These are phyloP conservation scores for Skeletonema marinoi DNA, from an alignment of 108 stramenopile species.

Conservation along the genomic window DNA sequence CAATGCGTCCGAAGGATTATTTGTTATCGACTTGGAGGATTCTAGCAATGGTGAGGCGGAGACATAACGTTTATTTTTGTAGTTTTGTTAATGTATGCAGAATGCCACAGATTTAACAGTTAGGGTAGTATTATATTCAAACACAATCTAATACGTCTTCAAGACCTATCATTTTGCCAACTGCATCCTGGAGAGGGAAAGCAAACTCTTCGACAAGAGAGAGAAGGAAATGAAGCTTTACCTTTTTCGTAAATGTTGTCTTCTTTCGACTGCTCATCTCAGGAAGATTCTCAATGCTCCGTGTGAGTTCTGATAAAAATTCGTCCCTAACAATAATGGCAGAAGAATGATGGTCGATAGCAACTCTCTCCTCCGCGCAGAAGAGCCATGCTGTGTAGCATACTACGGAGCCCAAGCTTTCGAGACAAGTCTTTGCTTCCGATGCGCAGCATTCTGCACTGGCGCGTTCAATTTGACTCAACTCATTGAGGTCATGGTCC, in stretches of 20 bases:
- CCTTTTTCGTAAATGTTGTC: slow-evolving; percentile 15
- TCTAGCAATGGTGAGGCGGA: neutral
- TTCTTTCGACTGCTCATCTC: slow-evolving; percentile 21
- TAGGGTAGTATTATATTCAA: neutral
- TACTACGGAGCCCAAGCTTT: slow-evolving; percentile 27
- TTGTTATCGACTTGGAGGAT: slow-evolving; percentile 68
- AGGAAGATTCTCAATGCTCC: slow-evolving; percentile 27
- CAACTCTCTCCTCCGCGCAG: slow-evolving; percentile 28
- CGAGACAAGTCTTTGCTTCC: slow-evolving; percentile 38
- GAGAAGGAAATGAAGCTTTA: slow-evolving; percentile 18
- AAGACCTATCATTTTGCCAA: slow-evolving; percentile 24
- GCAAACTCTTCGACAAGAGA: slow-evolving; percentile 40
- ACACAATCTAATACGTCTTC: slow-evolving; percentile 9
- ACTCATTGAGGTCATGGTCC: slow-evolving; percentile 18
- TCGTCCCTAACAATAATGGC: slow-evolving; percentile 32
- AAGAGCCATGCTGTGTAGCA: slow-evolving; percentile 45
- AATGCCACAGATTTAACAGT: neutral
- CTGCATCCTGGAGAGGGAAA: slow-evolving; percentile 9
- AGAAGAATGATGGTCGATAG: slow-evolving; percentile 6
- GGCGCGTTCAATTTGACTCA: neutral
- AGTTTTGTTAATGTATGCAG: neutral
- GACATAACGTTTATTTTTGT: neutral
- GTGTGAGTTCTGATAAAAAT: slow-evolving; percentile 26
- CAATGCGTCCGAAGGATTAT: slow-evolving; percentile 56
- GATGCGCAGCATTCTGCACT: slow-evolving; percentile 33